These are phyloP conservation scores for Elongisporangium undulatum DNA, from an alignment of 352 stramenopile species.

Conservation along the genomic window DNA sequence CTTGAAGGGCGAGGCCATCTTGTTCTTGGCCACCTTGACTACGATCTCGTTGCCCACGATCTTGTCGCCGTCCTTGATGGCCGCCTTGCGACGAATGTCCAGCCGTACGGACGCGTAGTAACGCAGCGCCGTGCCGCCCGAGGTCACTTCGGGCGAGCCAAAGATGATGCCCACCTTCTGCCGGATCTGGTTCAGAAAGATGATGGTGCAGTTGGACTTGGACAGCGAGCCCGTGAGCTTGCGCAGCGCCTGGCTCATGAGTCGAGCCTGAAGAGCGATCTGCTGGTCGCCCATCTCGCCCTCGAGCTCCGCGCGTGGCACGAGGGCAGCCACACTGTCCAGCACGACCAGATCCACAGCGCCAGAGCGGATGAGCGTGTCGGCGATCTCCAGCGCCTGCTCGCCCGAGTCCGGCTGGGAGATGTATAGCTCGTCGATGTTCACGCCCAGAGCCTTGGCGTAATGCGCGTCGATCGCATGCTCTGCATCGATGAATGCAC, in stretches of 20 bases:
- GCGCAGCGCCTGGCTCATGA: slow-evolving; percentile 97
- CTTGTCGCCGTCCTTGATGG: slow-evolving; percentile 87
- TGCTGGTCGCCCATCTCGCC: slow-evolving; percentile 95
- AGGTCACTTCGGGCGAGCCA: slow-evolving; percentile 96
- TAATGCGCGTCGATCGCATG: slow-evolving; percentile 98
- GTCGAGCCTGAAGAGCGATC: slow-evolving; percentile 95
- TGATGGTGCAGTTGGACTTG: slow-evolving; percentile 95
- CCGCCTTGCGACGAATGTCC: slow-evolving; percentile 93
- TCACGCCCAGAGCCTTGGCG: slow-evolving; percentile 89
- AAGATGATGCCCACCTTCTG: slow-evolving; percentile 98
- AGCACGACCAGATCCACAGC: slow-evolving; percentile 98
- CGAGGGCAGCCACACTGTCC: slow-evolving; percentile 96
- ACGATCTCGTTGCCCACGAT: slow-evolving; percentile 96
- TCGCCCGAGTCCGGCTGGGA: slow-evolving; percentile 97
- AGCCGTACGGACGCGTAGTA: slow-evolving; percentile 92
- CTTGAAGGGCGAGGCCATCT: slow-evolving; percentile 96
- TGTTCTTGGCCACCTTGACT: slow-evolving; percentile 99
- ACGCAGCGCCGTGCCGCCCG: slow-evolving; percentile 81
- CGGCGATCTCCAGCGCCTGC: slow-evolving; percentile 98
- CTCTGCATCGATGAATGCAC: slow-evolving; percentile 98
- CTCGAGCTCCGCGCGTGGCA: slow-evolving; percentile 94
- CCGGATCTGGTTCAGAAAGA: slow-evolving; percentile 99
- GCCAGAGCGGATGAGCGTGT: slow-evolving; percentile 94
- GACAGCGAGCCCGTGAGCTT: slow-evolving; percentile 96
- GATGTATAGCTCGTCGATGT: slow-evolving; percentile 96